These are phyloP conservation scores for Nectriaceae sp. DNA, from an alignment of 2,329 filamentous ascomycete genomes.

Conservation along the genomic window DNA sequence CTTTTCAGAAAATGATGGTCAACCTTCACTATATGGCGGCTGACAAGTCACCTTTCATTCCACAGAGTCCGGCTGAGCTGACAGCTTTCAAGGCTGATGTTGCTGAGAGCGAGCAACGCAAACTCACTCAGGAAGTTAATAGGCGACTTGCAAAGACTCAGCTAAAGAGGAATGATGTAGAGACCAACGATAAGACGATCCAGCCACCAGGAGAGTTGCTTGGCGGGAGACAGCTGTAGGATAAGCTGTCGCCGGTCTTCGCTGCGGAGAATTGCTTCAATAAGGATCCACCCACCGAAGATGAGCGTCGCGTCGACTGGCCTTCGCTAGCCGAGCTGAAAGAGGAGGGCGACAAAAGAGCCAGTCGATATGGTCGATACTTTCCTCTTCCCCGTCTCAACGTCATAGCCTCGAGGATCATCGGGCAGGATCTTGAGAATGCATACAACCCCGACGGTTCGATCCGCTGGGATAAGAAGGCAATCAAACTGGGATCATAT, in stretches of 20 bases:
- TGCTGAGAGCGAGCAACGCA: constrained; percentile 27
- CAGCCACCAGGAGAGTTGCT: constrained; percentile 23
- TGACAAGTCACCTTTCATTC: constrained; percentile 39
- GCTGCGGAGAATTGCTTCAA: constrained; percentile 37
- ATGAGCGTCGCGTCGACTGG: constrained; percentile 30
- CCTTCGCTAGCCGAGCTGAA: constrained; percentile 39
- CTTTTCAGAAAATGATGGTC: constrained; percentile 37
- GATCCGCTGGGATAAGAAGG: constrained; percentile 29
- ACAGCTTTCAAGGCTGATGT: constrained; percentile 34
- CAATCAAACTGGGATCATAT: constrained; percentile 21
- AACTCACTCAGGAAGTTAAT: constrained; percentile 27
- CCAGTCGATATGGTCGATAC: constrained; percentile 25
- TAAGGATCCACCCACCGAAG: constrained; percentile 13
- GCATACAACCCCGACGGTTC: constrained; percentile 23
- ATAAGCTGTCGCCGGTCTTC: constrained; percentile 36
- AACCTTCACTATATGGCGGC: constrained; percentile 39
- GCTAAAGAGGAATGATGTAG: constrained; percentile 12
- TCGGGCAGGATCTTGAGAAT: constrained; percentile 7
- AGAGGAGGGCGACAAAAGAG: constrained; percentile 35
- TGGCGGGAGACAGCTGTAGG: constrained; percentile 28
- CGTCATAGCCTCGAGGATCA: constrained; percentile 12
- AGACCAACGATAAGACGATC: constrained; percentile 1
- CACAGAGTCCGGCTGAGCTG: constrained; percentile 36
- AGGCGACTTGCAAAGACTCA: constrained; percentile 21
- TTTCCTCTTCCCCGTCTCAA: constrained; percentile 36